Base-by-base conservation (phyloP, 306 rosid genomes). In the Canavalia ensiformis region DNA sequence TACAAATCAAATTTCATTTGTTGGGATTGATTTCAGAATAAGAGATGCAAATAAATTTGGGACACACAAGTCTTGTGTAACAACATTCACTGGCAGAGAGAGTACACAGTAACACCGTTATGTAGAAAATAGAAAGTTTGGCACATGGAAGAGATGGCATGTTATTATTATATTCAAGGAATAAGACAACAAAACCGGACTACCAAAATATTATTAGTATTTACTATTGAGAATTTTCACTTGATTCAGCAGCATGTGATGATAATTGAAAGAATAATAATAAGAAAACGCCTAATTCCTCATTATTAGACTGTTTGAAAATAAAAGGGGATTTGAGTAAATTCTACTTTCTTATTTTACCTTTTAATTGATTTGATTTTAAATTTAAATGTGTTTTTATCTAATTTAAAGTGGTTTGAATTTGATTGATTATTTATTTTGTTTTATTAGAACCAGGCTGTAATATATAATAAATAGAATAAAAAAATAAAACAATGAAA, bases 201-300 rank as follows among this genome's bases (percentile, higher is more conserved):
- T 75, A 87, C 88, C 81, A 71, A 85, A 72, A 79, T 73, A 68
- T 49, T 80, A 77, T 10, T 75, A 45, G 25, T 30, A 45, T 4
- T 46, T 67, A 63, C 68, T 75, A 8, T 51, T 78, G 46, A 81
- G 65, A 75, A 4, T 68, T 75, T 13, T 72, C 77, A 72, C 76
- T 78, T 83, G 64, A 67, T 86, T 86, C 57, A 58, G 79, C 12
- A 46, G 52, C 89, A 85, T 83, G 93, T 85, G 87, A 83, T 67
- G 6, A 72, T 83, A 74, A 80, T 87, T 82, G 67, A n/a, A 59
- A 39, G 51, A 58, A 78, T 70, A 77, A 64, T 6, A 68, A 72
- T 13, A 81, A 65, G 4, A 54, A 18, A 59, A 68, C 71, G 65
- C 74, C 72, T 44, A 75, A 85, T 74, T 78, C 45, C 41, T 70